These are phyloP conservation scores for Taphrina flavorubra DNA, from an alignment of 1,139 yeast genomes.

Conservation along the genomic window DNA sequence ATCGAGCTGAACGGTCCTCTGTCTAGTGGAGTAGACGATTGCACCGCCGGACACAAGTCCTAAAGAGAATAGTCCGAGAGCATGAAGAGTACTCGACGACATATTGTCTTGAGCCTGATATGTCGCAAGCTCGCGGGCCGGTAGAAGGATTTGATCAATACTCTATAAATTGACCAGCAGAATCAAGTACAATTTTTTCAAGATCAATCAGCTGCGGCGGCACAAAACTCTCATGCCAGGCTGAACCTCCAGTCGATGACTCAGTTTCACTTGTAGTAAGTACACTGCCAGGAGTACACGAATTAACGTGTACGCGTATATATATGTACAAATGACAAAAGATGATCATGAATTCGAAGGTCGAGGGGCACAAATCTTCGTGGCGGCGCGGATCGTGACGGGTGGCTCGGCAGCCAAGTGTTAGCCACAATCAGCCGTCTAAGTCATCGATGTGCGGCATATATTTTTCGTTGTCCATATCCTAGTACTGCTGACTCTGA, in stretches of 20 bases:
- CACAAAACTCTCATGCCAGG: no score
- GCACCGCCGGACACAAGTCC: conserved; percentile 39
- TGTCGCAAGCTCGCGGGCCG: background rate
- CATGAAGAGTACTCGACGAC: conserved; percentile 14
- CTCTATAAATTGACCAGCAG: no score
- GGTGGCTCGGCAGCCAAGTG: background rate
- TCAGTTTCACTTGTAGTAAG: no score
- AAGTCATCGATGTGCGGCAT: background rate
- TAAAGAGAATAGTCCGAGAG: conserved; percentile 27
- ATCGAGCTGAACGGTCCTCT: conserved; percentile 6
- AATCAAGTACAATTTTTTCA: no score
- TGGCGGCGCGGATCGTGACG: background rate
- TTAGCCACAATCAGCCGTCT: background rate
- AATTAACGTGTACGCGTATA: no score
- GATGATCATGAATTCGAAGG: background rate
- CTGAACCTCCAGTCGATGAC: no score
- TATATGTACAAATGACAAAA: no score
- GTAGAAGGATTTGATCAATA: no score
- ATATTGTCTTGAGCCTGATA: background rate
- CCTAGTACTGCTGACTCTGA: no score
- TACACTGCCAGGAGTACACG: no score
- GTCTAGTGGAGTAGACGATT: conserved; percentile 21
- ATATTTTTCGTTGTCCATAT: no score
- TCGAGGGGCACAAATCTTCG: background rate
- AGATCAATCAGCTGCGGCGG: no score